Percentiles rank a stretch among this genome's conserved stretches.
These are phyloP conservation scores for Kingdonia uniflora DNA, from an alignment of 164 flowering plant species.

Conservation along the genomic window DNA sequence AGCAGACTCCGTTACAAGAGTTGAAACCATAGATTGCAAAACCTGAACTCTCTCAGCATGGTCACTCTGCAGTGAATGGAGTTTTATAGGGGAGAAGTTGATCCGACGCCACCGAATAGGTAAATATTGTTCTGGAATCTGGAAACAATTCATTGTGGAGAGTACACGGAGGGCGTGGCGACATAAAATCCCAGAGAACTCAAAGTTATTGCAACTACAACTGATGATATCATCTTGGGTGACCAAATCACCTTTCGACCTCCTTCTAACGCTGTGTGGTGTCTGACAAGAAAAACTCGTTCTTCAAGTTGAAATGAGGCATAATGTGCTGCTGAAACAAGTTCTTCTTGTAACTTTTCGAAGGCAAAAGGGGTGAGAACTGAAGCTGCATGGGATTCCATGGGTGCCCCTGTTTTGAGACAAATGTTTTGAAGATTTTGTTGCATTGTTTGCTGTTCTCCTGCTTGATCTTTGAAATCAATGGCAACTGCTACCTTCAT, in stretches of 20 bases:
- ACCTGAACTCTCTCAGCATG: constrained; percentile 58
- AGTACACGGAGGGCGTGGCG: constrained; percentile 87
- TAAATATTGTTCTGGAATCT: constrained; percentile 82
- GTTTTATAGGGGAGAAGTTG: constrained; percentile 30
- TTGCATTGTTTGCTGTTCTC: constrained; percentile 93
- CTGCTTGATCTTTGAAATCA: constrained; percentile 89
- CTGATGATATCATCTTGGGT: constrained; percentile 58
- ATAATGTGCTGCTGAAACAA: constrained; percentile 80
- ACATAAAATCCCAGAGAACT: constrained; percentile 87
- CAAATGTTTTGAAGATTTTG: constrained; percentile 86
- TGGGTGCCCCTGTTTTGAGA: constrained; percentile 93
- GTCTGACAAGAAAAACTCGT: constrained; percentile 62
- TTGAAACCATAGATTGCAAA: constrained; percentile 65
- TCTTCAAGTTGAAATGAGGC: constrained; percentile 78
- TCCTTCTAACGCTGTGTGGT: constrained; percentile 77
- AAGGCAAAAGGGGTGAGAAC: constrained; percentile 84
- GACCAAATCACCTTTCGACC: constrained; percentile 77
- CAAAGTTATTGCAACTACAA: constrained; percentile 85
- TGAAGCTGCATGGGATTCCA: constrained; percentile 92
- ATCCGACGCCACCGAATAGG: constrained; percentile 74
- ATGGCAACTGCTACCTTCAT: constrained; percentile 71
- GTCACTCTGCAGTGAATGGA: constrained; percentile 25
- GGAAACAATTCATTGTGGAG: constrained; percentile 82
- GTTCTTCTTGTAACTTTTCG: constrained; percentile 90
- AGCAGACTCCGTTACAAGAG: constrained; percentile 59